Evolutionary conservation across 2,329 filamentous ascomycete species (phyloP).

Genomic region (Aspergillus oerlinghausenensis): DNA sequence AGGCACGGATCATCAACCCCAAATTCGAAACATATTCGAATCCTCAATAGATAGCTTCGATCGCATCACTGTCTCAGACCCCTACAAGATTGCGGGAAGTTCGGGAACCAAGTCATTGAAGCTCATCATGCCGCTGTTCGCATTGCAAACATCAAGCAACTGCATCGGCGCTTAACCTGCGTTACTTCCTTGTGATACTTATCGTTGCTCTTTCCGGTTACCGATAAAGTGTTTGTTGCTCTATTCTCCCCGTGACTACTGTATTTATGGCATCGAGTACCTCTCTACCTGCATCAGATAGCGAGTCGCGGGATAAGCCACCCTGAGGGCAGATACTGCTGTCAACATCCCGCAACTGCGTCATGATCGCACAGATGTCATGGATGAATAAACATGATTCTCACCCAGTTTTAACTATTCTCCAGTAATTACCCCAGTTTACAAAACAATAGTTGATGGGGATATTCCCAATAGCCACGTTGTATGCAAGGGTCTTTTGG

Average conservation of each 20-base stretch:
- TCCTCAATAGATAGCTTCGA: background rate
- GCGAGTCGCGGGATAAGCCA: background rate
- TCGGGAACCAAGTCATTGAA: background rate
- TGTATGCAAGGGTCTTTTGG: conserved; percentile 1
- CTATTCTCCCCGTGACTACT: background rate
- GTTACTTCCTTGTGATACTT: background rate
- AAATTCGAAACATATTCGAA: background rate
- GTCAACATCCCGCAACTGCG: no score
- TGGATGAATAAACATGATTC: background rate
- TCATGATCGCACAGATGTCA: background rate
- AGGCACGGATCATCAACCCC: background rate
- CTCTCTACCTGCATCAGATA: background rate
- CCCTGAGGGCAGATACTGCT: no score
- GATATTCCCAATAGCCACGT: background rate
- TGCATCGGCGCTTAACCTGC: background rate
- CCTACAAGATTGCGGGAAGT: background rate
- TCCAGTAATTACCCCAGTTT: background rate
- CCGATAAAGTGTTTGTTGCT: background rate
- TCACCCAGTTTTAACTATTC: background rate
- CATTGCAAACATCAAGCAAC: background rate
- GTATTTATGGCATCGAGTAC: background rate
- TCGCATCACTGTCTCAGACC: background rate
- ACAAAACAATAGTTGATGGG: conserved; percentile 1
- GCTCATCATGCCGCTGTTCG: background rate
- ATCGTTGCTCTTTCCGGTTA: background rate